Conservation (phyloP, 345 rosid genomes). For the Gynandropsis gynandra region DNA sequence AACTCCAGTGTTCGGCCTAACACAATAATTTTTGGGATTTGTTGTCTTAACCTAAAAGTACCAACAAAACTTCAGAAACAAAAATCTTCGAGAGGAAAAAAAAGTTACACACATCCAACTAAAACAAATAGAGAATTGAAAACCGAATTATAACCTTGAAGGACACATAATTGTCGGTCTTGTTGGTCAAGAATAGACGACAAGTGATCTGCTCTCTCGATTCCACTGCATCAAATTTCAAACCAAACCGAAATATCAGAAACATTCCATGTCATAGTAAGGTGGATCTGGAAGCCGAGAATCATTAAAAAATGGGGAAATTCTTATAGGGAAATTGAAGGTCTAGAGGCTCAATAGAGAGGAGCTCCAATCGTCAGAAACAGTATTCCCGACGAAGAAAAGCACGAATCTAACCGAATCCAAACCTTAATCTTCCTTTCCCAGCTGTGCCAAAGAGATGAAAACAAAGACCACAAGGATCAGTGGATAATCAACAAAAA, state of each 20-base stretch:
- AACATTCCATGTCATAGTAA: background rate
- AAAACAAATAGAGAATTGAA: background rate
- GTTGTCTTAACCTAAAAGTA: constrained; percentile 72
- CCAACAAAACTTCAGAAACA: constrained; percentile 14
- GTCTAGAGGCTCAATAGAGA: constrained; percentile 48
- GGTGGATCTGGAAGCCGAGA: constrained; percentile 18
- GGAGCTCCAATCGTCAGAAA: no score
- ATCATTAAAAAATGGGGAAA: constrained; percentile 5
- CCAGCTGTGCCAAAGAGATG: no score
- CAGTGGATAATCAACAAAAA: no score
- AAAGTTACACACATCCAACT: background rate
- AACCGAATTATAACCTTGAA: constrained; percentile 51
- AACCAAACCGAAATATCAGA: background rate
- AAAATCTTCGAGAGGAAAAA: background rate
- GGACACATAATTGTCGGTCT: constrained; percentile 62
- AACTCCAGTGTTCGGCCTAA: constrained; percentile 76
- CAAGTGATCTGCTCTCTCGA: constrained; percentile 82
- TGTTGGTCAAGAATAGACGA: constrained; percentile 71
- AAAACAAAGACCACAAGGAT: no score
- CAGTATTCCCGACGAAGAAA: no score
- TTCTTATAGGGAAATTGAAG: constrained; percentile 53
- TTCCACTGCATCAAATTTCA: constrained; percentile 47
- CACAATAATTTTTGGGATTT: constrained; percentile 78
- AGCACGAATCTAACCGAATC: no score
- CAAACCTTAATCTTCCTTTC: no score